Base-by-base conservation (phyloP, 805 yeast genomes). In the Saccharomyces jurei region DNA sequence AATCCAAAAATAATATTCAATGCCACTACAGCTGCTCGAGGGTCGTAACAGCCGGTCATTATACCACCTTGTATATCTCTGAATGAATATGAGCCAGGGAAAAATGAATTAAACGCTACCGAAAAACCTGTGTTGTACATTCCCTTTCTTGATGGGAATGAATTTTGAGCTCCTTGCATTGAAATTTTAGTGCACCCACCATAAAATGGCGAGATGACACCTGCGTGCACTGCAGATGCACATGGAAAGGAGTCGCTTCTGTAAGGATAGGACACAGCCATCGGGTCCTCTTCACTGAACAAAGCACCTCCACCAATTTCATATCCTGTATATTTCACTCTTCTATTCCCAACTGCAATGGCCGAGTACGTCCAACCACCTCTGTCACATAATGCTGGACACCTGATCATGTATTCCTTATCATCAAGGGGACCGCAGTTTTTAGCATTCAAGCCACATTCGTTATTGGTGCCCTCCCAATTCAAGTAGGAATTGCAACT, bases 201-300 rank as follows among this genome's bases (percentile, higher is more conserved):
- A 55, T 72, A 73, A 28, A 76, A 63, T 13, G 92, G 84, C 0
- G 94, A 84, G 0, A 90, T 72, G 0, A 84, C 68, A 1, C 97
- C 97, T 1, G 91, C 83, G 69, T 91, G 97, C 3, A 87, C 81
- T 0, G 94, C 97, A 2, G 97, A 86, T 0, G 90, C 92, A 67
- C 98, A 91, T 0, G 92, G 84, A 62, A 76, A 90, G 0, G 96
- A 88, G 70, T 91, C 98, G 0, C 89, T 91, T 58, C 98, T 75
- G 65, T 89, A 91, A 0, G 91, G 90, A 27, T 71, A 61, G 0
- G 88, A 73, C 8, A 83, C 56, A n/a, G 59, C 60, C 1, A 63
- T 70, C 9, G 48, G 25, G 14, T 59, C 58, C 0, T 53, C 56
- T 4, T 56, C 55, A 3, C 59, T 28, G 1, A 59, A 61, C 6